Evolutionary conservation across 345 rosid genomes (phyloP).

Genomic region (Linum usitatissimum): DNA sequence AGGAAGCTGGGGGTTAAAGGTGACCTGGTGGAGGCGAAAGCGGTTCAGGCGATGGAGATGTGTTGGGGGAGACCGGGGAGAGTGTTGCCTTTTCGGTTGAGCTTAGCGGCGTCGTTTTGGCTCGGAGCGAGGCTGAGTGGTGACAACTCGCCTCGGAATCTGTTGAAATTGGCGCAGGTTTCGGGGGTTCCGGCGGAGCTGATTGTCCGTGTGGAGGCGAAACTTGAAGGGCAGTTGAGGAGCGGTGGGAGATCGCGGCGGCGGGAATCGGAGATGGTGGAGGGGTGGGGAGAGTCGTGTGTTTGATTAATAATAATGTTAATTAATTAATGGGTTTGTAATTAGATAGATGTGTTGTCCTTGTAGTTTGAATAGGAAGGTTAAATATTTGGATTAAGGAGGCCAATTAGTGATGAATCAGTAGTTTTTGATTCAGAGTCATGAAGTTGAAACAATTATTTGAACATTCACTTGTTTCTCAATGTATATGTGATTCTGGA

Average conservation of each 20-base stretch:
- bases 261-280: slow-evolving; percentile 14
- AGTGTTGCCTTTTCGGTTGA: slow-evolving; percentile 20
- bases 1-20: slow-evolving; percentile 22
- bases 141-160: slow-evolving; percentile 23
- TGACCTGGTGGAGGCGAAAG: slow-evolving; percentile 12
- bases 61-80: slow-evolving; percentile 16
- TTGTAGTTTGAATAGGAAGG: too few relatives aligned
- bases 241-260: slow-evolving; percentile 1
- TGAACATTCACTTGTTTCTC: too few relatives aligned
- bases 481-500: too few relatives aligned
- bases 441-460: too few relatives aligned
- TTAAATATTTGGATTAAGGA: too few relatives aligned
- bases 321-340: too few relatives aligned
- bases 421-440: too few relatives aligned
- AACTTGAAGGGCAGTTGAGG: slow-evolving; percentile 17
- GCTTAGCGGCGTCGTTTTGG: slow-evolving; percentile 41
- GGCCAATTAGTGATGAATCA: too few relatives aligned
- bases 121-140: slow-evolving; percentile 19
- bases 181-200: slow-evolving; percentile 35
- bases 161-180: slow-evolving; percentile 22
- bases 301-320: slow-evolving; percentile 1
- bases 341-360: too few relatives aligned
- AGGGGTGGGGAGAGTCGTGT: slow-evolving; percentile 40
- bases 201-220: slow-evolving; percentile 26
- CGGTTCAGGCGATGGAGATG: slow-evolving; percentile 19